Percentiles rank a stretch among this genome's conserved stretches.
Evolutionary conservation across 2,329 filamentous ascomycete species (phyloP).

Genomic region (Aureobasidium sp.): DNA sequence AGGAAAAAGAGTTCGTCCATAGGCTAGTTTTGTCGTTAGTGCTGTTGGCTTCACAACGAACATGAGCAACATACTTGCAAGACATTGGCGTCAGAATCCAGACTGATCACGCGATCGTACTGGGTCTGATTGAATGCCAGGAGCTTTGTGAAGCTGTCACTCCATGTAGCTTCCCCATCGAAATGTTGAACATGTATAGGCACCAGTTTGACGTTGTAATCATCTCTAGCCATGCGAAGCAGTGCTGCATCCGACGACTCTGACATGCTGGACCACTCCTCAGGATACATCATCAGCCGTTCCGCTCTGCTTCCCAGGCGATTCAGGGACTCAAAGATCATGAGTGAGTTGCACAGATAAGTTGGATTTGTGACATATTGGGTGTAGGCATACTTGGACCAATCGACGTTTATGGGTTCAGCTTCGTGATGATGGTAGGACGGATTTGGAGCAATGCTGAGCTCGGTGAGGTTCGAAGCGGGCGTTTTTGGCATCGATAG

Average conservation of each 20-base stretch:
- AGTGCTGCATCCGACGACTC: slow-evolving; percentile 15
- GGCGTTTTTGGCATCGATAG: neutral
- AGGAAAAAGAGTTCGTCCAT: slow-evolving; percentile 68
- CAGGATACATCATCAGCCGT: slow-evolving; percentile 39
- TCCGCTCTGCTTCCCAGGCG: slow-evolving; percentile 38
- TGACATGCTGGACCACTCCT: slow-evolving; percentile 28
- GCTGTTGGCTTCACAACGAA: slow-evolving; percentile 35
- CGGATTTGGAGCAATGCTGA: neutral
- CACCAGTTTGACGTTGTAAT: slow-evolving; percentile 44
- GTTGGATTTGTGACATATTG: slow-evolving; percentile 38
- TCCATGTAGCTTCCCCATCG: slow-evolving; percentile 43
- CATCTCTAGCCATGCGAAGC: slow-evolving; percentile 35
- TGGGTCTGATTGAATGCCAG: slow-evolving; percentile 61
- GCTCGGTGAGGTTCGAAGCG: no score
- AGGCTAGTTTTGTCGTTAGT: slow-evolving; percentile 27
- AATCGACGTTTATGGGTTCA: slow-evolving; percentile 14
- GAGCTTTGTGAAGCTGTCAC: slow-evolving; percentile 59
- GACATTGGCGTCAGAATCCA: slow-evolving; percentile 59
- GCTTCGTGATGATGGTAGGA: neutral
- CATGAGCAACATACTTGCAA: slow-evolving; percentile 38
- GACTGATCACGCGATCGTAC: slow-evolving; percentile 51
- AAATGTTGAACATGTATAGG: slow-evolving; percentile 36
- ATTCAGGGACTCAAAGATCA: slow-evolving; percentile 39
- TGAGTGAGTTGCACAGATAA: slow-evolving; percentile 38
- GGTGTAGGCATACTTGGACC: slow-evolving; percentile 37